Evolutionary conservation across 306 rosid genomes (phyloP).

Genomic region (Fagus crenata): DNA sequence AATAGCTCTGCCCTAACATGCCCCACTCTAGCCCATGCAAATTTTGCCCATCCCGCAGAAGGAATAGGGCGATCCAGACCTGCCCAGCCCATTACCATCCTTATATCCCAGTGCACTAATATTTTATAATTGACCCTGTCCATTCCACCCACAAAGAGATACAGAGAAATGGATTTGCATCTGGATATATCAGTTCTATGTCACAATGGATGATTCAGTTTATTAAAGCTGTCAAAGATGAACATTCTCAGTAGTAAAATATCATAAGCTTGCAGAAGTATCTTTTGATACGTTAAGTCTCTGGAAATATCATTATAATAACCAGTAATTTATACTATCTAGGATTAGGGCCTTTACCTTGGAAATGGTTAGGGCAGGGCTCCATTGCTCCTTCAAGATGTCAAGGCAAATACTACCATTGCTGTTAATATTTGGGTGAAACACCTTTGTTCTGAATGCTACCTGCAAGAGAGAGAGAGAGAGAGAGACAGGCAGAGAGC

Average conservation of each 20-base stretch:
- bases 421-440: conserved; percentile 96
- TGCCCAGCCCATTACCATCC: no score
- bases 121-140: background rate
- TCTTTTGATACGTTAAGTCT: background rate
- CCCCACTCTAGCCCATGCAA: no score
- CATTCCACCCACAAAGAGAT: background rate
- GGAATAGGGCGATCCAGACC: no score
- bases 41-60: no score
- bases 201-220: background rate
- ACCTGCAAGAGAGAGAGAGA: conserved; percentile 59
- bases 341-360: conserved; percentile 47
- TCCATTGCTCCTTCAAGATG: conserved; percentile 96
- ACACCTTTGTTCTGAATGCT: conserved; percentile 95
- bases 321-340: background rate
- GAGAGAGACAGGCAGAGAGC: conserved; percentile 1
- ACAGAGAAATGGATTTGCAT: background rate
- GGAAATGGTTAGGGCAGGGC: conserved; percentile 92
- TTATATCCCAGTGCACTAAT: background rate
- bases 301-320: background rate
- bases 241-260: background rate
- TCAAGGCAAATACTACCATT: conserved; percentile 96
- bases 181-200: background rate
- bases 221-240: background rate
- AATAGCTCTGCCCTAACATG: no score
- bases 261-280: background rate